Conservation (phyloP, 192 early-diverging fungal genomes). For the Coemansia sp. region DNA sequence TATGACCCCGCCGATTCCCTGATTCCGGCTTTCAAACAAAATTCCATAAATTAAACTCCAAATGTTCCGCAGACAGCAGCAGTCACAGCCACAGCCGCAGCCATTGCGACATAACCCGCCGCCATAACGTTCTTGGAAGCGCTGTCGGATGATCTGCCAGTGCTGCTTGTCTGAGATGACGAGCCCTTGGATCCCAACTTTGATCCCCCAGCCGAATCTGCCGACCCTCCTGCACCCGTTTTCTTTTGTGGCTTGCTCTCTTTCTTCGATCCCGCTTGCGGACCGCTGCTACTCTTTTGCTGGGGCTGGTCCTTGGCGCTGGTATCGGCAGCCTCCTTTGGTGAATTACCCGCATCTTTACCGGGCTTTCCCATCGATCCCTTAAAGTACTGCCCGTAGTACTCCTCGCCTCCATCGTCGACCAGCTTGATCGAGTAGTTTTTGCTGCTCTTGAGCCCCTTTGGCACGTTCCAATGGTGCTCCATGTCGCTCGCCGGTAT, state of each 20-base stretch:
- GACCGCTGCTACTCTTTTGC: not conserved
- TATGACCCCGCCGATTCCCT: no score
- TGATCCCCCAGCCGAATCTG: not conserved
- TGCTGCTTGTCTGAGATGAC: not conserved
- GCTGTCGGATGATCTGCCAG: conserved; percentile 4
- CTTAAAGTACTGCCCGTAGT: conserved; percentile 53
- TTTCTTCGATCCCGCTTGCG: conserved; percentile 8
- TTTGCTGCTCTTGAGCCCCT: conserved; percentile 40
- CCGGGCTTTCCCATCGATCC: conserved; percentile 25
- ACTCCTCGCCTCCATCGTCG: conserved; percentile 49
- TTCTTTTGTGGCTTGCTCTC: conserved; percentile 19
- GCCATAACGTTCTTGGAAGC: conserved; percentile 5
- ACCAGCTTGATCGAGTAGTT: conserved; percentile 52
- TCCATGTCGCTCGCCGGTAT: conserved; percentile 35
- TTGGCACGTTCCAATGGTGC: conserved; percentile 44
- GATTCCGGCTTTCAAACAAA: no score
- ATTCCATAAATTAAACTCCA: not conserved
- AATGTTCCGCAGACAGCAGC: not conserved
- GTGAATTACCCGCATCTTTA: not conserved
- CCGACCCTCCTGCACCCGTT: not conserved
- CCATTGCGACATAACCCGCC: conserved; percentile 11
- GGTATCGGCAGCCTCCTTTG: not conserved
- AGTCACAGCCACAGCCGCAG: conserved; percentile 18
- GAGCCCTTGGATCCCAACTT: conserved; percentile 20
- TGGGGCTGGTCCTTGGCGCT: not conserved